Base-by-base conservation (phyloP, 306 rosid species). In the Lathyrus oleraceus region DNA sequence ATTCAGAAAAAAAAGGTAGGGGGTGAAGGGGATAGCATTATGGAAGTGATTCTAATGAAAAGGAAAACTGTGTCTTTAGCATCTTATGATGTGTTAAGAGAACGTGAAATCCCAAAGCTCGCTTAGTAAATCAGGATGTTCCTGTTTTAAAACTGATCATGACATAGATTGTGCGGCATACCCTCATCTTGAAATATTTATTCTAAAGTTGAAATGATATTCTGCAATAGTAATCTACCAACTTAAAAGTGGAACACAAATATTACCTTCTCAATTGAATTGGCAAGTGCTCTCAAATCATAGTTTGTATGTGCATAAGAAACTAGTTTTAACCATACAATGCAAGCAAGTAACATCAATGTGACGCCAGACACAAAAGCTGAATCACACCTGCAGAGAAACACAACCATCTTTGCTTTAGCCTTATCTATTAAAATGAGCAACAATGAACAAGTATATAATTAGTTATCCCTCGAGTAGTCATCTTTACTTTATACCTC, bases 291-390 rank as follows among this genome's bases (percentile, higher is more conserved):
- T 87, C 99, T 83, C 87, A 85, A 45, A 77, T 89, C 99, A 86
- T 85, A 84, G 84, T 73, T 95, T 5, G 96, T 80, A 76, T 95
- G 99, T 13, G 87, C 91, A 82, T 85, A 91, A 45, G 99, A 95
- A 19, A 95, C 90, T 78, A 95, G 80, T 74, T 95, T 91, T 70
- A 91, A 82, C 99, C 99, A 89, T 60, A 87, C 86, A 61, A 84
- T 85, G 84, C 96, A 86, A 71, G 96, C 76, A 71, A 91, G 84
- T 48, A 87, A 79, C 96, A 95, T 95, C 81, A 95, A 71, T 0
- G 96, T 78, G 75, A 85, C 88, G 13, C 95, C 99, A 32, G 90
- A 91, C 52, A 86, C 40, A 75, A 91, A 88, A 43, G 91, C 99
- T 59, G 97, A 91, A 82, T 89, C 92, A 53, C 85, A 81, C 83